These are phyloP conservation scores for Prosopis cineraria DNA, from an alignment of 306 rosid genomes.

Conservation along the genomic window DNA sequence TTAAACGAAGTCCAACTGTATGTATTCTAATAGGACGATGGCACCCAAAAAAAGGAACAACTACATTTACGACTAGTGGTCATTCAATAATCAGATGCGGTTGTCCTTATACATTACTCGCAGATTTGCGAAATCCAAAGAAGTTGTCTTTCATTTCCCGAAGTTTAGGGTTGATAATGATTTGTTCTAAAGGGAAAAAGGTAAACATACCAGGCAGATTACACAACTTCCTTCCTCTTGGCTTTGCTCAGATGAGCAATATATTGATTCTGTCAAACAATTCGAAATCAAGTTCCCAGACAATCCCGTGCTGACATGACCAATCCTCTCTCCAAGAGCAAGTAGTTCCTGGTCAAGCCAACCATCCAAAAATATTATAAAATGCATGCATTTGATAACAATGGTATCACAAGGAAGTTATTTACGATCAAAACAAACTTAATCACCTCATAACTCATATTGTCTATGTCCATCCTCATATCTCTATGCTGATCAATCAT, in stretches of 20 bases:
- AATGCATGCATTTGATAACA: neutral
- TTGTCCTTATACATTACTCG: neutral
- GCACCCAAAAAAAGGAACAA: neutral
- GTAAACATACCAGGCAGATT: slow-evolving; percentile 66
- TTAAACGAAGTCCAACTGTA: neutral
- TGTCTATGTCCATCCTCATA: slow-evolving; percentile 85
- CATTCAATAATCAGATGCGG: neutral
- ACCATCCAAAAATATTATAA: slow-evolving; percentile 5
- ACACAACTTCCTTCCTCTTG: slow-evolving; percentile 78
- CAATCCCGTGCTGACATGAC: slow-evolving; percentile 77
- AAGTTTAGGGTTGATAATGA: too few species aligned
- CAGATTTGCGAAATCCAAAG: neutral
- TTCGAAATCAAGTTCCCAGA: slow-evolving; percentile 64
- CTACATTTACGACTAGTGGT: neutral
- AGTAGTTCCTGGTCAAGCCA: slow-evolving; percentile 66
- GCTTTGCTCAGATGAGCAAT: slow-evolving; percentile 68
- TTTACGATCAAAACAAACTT: neutral
- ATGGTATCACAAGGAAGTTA: neutral
- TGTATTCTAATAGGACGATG: neutral
- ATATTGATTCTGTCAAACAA: slow-evolving; percentile 75
- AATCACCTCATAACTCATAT: slow-evolving; percentile 82
- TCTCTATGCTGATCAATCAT: slow-evolving; percentile 80
- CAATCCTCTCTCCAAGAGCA: slow-evolving; percentile 85
- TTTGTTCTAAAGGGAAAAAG: neutral
- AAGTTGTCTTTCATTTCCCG: neutral